Evolutionary conservation across 1,284 basidiomycete species (phyloP), one percentile per base, ranked within the genome.

Genomic region (Volvariella volvacea): DNA sequence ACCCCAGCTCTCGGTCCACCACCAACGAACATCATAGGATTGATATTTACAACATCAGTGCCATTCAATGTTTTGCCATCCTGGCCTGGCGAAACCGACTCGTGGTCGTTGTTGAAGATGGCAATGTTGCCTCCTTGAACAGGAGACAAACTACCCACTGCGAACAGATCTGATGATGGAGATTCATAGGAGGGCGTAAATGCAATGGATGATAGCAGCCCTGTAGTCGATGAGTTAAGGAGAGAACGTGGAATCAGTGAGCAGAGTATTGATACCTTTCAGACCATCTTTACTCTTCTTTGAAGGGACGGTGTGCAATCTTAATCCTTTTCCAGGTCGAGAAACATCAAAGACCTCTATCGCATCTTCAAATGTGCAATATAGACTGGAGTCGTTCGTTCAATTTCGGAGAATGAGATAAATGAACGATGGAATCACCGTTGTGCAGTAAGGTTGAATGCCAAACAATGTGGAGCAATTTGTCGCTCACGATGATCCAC

Each of bases 401-500:
- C 42, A 22, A 25, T 36, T 36, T 22, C 17, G n/a, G 19, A 42
- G 37, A n/a, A 33, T 17, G 30, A 41, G 42, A 39, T 16, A 40
- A 32, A 21, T 22, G 16, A 4, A 38, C 39, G 21, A 22, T 55
- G 16, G 14, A 73, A 48, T 49, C n/a, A 92, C 92, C 74, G 83
- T 36, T 81, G 69, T 0, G 77, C 80, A 9, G 75, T 64, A 0
- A 71, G 58, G 52, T 89, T 88, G 64, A 95, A 95, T 0, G 83
- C 73, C 47, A 96, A 66, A 53, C 79, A 78, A 48, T 92, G 85
- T 0, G 93, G 91, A 0, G 90, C 89, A 39, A 95, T 70, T 48
- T 90, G 80, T 25, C 92, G 77, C 62, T 96, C 93, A 14, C 85
- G 72, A 54, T 97, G 92, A 60, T 96, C 92, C 14, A 96, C 75